These are phyloP conservation scores for Alloteropsis angusta DNA, from an alignment of 202 grass and related monocot species.

Conservation along the genomic window DNA sequence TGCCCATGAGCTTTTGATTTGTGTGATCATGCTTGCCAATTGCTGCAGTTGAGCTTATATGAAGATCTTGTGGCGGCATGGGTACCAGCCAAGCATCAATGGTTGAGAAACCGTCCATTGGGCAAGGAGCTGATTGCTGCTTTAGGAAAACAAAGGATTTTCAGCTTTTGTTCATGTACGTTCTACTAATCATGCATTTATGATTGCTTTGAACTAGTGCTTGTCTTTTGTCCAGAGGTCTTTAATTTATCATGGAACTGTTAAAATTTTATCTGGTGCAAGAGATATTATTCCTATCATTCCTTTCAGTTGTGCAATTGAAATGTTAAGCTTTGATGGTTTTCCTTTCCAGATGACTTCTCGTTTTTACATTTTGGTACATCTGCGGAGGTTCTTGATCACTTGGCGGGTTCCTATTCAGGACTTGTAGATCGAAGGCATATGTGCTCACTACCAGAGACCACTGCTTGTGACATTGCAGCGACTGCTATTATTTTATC, in stretches of 20 bases:
- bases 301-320: slow-evolving; percentile 2
- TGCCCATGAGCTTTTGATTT: neutral
- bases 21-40: slow-evolving; percentile 21
- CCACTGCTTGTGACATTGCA: slow-evolving; percentile 79
- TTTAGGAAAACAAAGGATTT: slow-evolving; percentile 73
- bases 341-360: slow-evolving; percentile 73
- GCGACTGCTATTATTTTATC: slow-evolving; percentile 69
- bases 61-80: slow-evolving; percentile 90
- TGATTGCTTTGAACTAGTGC: neutral
- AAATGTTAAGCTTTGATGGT: slow-evolving; percentile 8
- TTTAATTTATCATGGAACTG: neutral
- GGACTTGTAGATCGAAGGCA: slow-evolving; percentile 71
- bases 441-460: slow-evolving; percentile 65
- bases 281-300: neutral
- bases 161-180: slow-evolving; percentile 92
- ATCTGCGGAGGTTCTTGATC: slow-evolving; percentile 84
- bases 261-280: neutral
- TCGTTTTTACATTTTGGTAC: slow-evolving; percentile 94
- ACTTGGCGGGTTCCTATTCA: slow-evolving; percentile 70
- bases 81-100: slow-evolving; percentile 77
- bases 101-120: slow-evolving; percentile 56
- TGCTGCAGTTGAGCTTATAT: slow-evolving; percentile 87
- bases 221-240: neutral
- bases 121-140: slow-evolving; percentile 62
- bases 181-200: neutral